Conservation (phyloP, 805 yeast species). For the Lipomyces yamadae region DNA sequence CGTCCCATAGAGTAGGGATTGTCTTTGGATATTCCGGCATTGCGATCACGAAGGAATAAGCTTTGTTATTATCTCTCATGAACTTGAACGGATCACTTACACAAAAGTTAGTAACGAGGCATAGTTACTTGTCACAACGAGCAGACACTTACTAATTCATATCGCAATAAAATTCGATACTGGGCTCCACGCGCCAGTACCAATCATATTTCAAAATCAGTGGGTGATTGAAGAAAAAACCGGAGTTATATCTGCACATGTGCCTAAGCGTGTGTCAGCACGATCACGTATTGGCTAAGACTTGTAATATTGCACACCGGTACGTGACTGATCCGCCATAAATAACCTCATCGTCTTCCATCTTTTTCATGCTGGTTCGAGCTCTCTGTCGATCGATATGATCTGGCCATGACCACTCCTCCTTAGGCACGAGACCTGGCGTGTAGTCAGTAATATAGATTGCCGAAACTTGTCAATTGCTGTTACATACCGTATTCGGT, state of each 20-base stretch:
- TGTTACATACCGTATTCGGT: slow-evolving; percentile 66
- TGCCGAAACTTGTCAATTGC: too few species aligned
- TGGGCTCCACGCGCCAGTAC: slow-evolving; percentile 97
- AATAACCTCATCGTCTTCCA: slow-evolving; percentile 58
- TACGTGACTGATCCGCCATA: slow-evolving; percentile 72
- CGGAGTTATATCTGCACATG: slow-evolving; percentile 92
- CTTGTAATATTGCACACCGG: slow-evolving; percentile 20
- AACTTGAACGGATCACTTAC: slow-evolving; percentile 71
- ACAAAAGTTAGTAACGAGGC: background rate
- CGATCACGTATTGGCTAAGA: too few species aligned
- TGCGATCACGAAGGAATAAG: slow-evolving; percentile 77
- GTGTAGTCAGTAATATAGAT: background rate
- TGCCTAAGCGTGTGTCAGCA: slow-evolving; percentile 60
- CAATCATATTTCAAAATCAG: slow-evolving; percentile 76
- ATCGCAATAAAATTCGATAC: slow-evolving; percentile 79
- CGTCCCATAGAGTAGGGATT: slow-evolving; percentile 76
- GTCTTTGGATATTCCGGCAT: slow-evolving; percentile 72
- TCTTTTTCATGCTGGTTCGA: slow-evolving; percentile 58
- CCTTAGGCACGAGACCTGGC: slow-evolving; percentile 62
- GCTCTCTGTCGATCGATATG: slow-evolving; percentile 78
- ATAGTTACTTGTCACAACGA: background rate
- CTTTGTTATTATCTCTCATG: slow-evolving; percentile 75
- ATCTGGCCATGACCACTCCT: slow-evolving; percentile 86
- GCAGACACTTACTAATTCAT: slow-evolving; percentile 45
- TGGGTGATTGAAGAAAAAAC: slow-evolving; percentile 83